A percentile compares a stretch with the other conserved stretches of the same genome.
Evolutionary conservation across 495 filamentous ascomycete genomes (phyloP).

Genomic region (Jackrogersella multiformis): DNA sequence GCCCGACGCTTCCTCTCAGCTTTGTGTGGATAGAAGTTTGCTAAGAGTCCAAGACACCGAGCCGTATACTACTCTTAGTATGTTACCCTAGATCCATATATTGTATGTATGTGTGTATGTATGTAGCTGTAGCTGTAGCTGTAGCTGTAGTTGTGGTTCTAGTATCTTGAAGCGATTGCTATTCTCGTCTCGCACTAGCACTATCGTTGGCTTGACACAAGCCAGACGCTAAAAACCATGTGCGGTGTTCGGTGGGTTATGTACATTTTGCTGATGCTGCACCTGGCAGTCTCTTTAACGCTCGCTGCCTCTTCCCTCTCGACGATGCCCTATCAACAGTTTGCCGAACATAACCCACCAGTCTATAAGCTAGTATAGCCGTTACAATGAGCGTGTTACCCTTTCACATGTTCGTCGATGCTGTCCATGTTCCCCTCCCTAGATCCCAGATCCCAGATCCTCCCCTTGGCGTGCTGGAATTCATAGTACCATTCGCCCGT

Average conservation of each 20-base stretch:
- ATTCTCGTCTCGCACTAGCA: conserved; percentile 22
- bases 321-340: background rate
- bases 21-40: conserved; percentile 2
- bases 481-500: background rate
- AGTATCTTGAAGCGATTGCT: conserved; percentile 30
- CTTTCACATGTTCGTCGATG: background rate
- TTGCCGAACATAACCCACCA: conserved; percentile 2
- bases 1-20: background rate
- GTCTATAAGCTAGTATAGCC: conserved; percentile 1
- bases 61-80: background rate
- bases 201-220: conserved; percentile 24
- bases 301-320: background rate
- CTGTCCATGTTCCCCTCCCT: conserved; percentile 3
- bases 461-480: conserved; percentile 8
- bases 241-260: conserved; percentile 25
- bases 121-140: background rate
- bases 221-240: conserved; percentile 16
- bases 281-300: conserved; percentile 29
- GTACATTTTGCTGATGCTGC: conserved; percentile 31
- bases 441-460: conserved; percentile 2
- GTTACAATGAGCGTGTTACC: conserved; percentile 18
- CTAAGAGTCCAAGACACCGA: background rate
- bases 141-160: background rate
- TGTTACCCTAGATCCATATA: background rate
- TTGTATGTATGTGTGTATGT: too few relatives aligned